Percentiles rank a stretch among this genome's conserved stretches.
phyloP scores from a whole-genome alignment of 2,329 filamentous ascomycete genomes.

The Alternaria brassicae region DNA sequence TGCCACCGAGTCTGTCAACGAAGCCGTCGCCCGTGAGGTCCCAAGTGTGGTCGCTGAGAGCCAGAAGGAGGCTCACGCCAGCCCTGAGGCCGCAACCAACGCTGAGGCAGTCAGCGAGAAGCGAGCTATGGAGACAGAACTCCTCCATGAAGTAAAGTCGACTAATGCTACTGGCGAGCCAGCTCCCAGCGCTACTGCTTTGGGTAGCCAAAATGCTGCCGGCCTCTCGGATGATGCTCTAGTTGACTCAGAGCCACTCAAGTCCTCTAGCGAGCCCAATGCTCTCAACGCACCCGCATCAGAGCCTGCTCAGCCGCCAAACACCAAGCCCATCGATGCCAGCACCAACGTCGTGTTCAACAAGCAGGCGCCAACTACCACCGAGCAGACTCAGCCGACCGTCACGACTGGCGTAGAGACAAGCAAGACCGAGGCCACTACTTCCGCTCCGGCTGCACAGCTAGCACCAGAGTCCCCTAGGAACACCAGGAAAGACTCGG shows the following conservation, averaged over 20 bases:
- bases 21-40: constrained; percentile 44
- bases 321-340: constrained; percentile 32
- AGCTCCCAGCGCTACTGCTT: constrained; percentile 32
- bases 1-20: constrained; percentile 29
- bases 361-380: constrained; percentile 50
- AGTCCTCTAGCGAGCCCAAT: constrained; percentile 41
- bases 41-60: constrained; percentile 73
- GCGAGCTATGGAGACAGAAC: constrained; percentile 73
- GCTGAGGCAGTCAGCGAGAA: constrained; percentile 73
- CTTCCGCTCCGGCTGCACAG: constrained; percentile 16
- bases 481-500: constrained; percentile 33
- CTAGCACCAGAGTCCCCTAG: constrained; percentile 42
- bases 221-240: constrained; percentile 36
- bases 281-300: constrained; percentile 51
- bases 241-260: constrained; percentile 38
- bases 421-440: constrained; percentile 37
- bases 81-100: constrained; percentile 71
- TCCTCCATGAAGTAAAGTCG: constrained; percentile 55
- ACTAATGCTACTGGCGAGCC: constrained; percentile 41
- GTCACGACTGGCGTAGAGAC: constrained; percentile 53
- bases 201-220: constrained; percentile 48
- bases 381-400: constrained; percentile 48
- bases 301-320: constrained; percentile 34
- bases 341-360: constrained; percentile 53
- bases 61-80: constrained; percentile 68